Percentiles rank a stretch among this genome's conserved stretches.
These are phyloP conservation scores for Eleusine indica DNA, from an alignment of 176 grass and related monocot species.

Conservation along the genomic window DNA sequence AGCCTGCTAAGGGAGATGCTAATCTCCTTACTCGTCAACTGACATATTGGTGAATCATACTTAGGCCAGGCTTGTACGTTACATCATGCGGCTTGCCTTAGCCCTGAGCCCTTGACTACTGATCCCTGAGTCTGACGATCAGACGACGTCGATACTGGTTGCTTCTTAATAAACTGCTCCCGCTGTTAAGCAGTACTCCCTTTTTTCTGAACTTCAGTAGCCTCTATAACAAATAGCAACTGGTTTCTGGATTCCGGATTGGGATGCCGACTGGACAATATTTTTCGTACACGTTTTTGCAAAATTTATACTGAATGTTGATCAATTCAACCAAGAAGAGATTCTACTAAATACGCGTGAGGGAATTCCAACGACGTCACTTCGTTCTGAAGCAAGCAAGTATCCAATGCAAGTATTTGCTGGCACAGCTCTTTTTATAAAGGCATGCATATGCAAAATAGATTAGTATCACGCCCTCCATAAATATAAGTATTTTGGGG, in stretches of 20 bases:
- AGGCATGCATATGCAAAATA: not conserved
- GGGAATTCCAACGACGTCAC: not conserved
- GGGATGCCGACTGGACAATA: not conserved
- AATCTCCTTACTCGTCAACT: slow-evolving; percentile 28
- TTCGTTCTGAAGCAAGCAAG: not conserved
- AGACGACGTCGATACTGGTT: too few relatives aligned
- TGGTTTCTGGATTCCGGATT: not conserved
- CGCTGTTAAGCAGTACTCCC: not conserved
- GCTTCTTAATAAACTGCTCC: not conserved
- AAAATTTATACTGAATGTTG: not conserved
- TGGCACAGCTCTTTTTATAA: not conserved
- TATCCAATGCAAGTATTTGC: not conserved
- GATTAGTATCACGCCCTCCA: not conserved
- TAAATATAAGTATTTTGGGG: not conserved
- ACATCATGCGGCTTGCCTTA: not conserved
- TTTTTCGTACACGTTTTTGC: not conserved
- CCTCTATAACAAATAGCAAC: slow-evolving; percentile 9
- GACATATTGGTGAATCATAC: not conserved
- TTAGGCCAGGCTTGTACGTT: not conserved
- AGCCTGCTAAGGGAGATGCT: not conserved
- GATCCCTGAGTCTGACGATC: too few relatives aligned
- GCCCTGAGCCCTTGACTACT: too few relatives aligned
- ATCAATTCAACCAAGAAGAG: not conserved
- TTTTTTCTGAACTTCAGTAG: not conserved
- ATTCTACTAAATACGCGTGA: not conserved